Conservation (phyloP, 2,329 filamentous ascomycete genomes). For the Trichoderma oligosporum region DNA sequence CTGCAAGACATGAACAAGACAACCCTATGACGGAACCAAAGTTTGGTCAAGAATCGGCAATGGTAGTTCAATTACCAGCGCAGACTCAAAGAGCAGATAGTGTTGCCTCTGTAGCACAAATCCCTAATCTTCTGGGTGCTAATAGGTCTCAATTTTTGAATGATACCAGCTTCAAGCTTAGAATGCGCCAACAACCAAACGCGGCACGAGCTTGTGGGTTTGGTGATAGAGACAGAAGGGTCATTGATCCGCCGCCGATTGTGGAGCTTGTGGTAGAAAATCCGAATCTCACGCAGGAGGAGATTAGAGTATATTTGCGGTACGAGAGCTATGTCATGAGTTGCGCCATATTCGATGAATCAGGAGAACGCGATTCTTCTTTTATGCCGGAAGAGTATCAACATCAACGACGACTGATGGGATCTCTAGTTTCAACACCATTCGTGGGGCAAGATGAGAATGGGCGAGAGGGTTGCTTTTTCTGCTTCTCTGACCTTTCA, state of each 20-base stretch:
- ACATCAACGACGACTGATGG: conserved; percentile 73
- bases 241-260: conserved; percentile 81
- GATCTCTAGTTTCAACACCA: conserved; percentile 70
- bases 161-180: conserved; percentile 31
- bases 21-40: not conserved
- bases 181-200: conserved; percentile 71
- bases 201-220: conserved; percentile 79
- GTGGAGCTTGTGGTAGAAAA: conserved; percentile 67
- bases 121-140: conserved; percentile 30
- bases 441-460: conserved; percentile 74
- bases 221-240: conserved; percentile 74
- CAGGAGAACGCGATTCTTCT: conserved; percentile 63
- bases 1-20: not conserved
- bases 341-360: conserved; percentile 70
- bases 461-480: conserved; percentile 73
- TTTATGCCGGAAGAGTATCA: conserved; percentile 68
- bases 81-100: not conserved
- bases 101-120: conserved; percentile 2
- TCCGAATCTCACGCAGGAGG: conserved; percentile 50
- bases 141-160: conserved; percentile 22
- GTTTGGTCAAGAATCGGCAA: conserved; percentile 1
- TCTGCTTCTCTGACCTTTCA: conserved; percentile 79
- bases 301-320: conserved; percentile 49
- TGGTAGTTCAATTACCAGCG: not conserved
- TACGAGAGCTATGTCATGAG: conserved; percentile 69